These are phyloP conservation scores for Apiospora phragmitis DNA, from an alignment of 2,329 filamentous ascomycete genomes.

Conservation along the genomic window DNA sequence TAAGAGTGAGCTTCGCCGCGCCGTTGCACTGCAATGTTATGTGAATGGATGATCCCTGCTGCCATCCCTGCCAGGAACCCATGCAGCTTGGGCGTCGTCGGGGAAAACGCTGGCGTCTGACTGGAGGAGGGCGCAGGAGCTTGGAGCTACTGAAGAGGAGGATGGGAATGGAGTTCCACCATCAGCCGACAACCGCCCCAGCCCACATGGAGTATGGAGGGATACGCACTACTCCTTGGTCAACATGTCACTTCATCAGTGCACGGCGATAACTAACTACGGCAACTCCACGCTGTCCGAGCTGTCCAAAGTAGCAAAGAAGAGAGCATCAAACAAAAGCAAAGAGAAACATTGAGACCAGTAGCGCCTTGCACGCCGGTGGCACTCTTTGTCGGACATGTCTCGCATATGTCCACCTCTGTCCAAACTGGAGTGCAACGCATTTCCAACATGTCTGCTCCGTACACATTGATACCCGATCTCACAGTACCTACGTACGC, in stretches of 20 bases:
- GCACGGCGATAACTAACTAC: background rate
- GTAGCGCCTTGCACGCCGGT: background rate
- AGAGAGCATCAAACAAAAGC: background rate
- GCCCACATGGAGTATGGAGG: background rate
- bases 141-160: background rate
- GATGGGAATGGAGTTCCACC: background rate
- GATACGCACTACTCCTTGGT: background rate
- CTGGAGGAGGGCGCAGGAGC: background rate
- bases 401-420: constrained; percentile 3
- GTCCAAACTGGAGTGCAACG: background rate
- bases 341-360: background rate
- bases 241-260: background rate
- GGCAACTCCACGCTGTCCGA: background rate
- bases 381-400: background rate
- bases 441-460: background rate
- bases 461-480: background rate
- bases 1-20: constrained; percentile 1
- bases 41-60: background rate
- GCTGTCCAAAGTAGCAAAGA: background rate
- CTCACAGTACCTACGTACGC: background rate
- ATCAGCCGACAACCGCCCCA: constrained; percentile 7
- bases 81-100: background rate
- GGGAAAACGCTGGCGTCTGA: background rate
- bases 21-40: constrained; percentile 5
- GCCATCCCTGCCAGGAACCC: background rate